Base-by-base conservation (phyloP, 164 flowering plant species). In the Annona squamosa region DNA sequence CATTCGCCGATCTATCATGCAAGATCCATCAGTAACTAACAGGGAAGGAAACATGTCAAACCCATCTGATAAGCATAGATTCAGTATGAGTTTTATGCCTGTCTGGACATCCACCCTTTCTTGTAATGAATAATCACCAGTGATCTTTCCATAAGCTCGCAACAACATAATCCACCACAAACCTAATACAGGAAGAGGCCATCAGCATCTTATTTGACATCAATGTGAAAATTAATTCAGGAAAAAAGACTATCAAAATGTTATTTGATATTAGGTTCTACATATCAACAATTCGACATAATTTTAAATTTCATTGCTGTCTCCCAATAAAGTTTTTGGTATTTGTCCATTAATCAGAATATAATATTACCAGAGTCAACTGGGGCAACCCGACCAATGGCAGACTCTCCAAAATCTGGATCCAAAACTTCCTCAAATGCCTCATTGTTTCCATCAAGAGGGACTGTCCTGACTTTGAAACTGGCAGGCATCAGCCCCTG, bases 401-500 rank as follows among this genome's bases (percentile, higher is more conserved):
- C 98, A 43, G 97, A 89, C 81, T 94, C 97, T 5, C 98, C 98
- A 85, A 94, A 94, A 87, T 92, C 97, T 26, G 98, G 97, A 83
- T 94, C 97, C 16, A 91, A 74, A 71, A 90, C 89, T 79, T 94
- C 97, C 84, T 92, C 95, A 77, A 77, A 79, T 74, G 79, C 84
- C 46, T 84, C 83, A 69, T 79, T 81, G 78, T 84, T 85, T 16
- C 84, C 92, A 78, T 91, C 92, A 47, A 90, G 93, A 71, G 97
- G 87, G 62, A 90, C 93, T 4, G 84, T 79, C 79, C 87, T 85
- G 69, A 92, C 97, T 78, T 94, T 94, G 67, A 94, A 94, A 82
- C 98, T 94, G 63, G 98, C 98, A 13, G 98, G 97, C 97, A 94
- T 94, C 85, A 94, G 84, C 3, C 98, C 97, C 75, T 89, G 96